phyloP scores from a whole-genome alignment of 2,329 filamentous ascomycete species.

The Apiospora rasikravindrae region DNA sequence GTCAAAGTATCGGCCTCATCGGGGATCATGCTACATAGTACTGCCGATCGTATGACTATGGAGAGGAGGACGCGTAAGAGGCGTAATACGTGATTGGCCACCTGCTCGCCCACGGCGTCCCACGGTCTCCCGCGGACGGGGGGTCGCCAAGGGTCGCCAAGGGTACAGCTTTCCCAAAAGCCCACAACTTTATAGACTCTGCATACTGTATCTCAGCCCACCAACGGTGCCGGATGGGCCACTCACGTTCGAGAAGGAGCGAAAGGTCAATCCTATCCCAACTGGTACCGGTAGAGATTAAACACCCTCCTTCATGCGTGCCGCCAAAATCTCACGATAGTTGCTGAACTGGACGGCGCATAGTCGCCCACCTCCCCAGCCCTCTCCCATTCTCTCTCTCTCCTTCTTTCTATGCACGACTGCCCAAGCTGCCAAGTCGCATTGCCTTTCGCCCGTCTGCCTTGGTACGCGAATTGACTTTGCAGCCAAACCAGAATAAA shows the following conservation, averaged over 20 bases:
- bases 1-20: slow-evolving; percentile 9
- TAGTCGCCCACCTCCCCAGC: not conserved
- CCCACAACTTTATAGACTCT: not conserved
- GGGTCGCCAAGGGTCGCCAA: not conserved
- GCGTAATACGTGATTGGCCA: slow-evolving; percentile 15
- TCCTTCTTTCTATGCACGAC: not conserved
- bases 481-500: not conserved
- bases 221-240: not conserved
- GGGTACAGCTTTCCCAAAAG: too few relatives aligned
- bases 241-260: slow-evolving; percentile 1
- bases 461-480: slow-evolving; percentile 5
- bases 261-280: not conserved
- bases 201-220: not conserved
- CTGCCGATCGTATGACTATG: slow-evolving; percentile 17
- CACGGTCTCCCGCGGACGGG: not conserved
- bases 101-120: not conserved
- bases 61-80: slow-evolving; percentile 14
- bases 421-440: not conserved
- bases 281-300: not conserved
- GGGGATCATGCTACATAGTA: slow-evolving; percentile 1
- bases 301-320: slow-evolving; percentile 3
- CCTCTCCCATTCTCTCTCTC: not conserved
- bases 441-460: not conserved
- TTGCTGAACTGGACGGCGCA: not conserved
- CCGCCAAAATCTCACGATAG: not conserved